These are phyloP conservation scores for Hippophae tibetana DNA, from an alignment of 306 rosid genomes.

Conservation along the genomic window DNA sequence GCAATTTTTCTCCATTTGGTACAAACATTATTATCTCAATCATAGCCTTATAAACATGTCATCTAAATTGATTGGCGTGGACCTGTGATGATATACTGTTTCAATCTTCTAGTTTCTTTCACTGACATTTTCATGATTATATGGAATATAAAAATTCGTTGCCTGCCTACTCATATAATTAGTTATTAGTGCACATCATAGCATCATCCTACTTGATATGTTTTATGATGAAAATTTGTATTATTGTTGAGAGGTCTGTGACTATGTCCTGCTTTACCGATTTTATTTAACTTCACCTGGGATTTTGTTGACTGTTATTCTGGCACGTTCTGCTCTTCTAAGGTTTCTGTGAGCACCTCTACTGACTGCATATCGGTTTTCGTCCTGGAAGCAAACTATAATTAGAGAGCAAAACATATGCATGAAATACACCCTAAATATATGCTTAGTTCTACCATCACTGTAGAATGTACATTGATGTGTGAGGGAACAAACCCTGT, in stretches of 20 bases:
- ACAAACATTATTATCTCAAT: slow-evolving; percentile 20
- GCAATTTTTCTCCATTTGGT: slow-evolving; percentile 27
- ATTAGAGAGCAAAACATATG: neutral
- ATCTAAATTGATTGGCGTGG: slow-evolving; percentile 9
- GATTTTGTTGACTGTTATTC: slow-evolving; percentile 75
- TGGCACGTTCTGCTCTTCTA: slow-evolving; percentile 92
- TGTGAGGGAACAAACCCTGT: slow-evolving; percentile 50
- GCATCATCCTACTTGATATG: neutral
- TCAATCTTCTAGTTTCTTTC: neutral
- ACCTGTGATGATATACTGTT: neutral
- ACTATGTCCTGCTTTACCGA: too few species aligned
- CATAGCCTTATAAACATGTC: slow-evolving; percentile 8
- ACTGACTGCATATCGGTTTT: slow-evolving; percentile 84
- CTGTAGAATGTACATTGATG: slow-evolving; percentile 15
- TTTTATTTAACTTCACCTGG: slow-evolving; percentile 41
- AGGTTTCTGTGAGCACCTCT: slow-evolving; percentile 97
- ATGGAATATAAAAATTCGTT: neutral
- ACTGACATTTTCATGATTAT: neutral
- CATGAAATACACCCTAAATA: too few species aligned
- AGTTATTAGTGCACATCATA: neutral
- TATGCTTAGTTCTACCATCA: slow-evolving; percentile 7
- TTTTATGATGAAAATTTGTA: neutral
- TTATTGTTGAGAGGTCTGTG: neutral
- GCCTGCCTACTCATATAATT: neutral
- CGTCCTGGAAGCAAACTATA: slow-evolving; percentile 54